Evolutionary conservation across 2,329 filamentous ascomycete genomes (phyloP).

Genomic region (Alternaria viburni): DNA sequence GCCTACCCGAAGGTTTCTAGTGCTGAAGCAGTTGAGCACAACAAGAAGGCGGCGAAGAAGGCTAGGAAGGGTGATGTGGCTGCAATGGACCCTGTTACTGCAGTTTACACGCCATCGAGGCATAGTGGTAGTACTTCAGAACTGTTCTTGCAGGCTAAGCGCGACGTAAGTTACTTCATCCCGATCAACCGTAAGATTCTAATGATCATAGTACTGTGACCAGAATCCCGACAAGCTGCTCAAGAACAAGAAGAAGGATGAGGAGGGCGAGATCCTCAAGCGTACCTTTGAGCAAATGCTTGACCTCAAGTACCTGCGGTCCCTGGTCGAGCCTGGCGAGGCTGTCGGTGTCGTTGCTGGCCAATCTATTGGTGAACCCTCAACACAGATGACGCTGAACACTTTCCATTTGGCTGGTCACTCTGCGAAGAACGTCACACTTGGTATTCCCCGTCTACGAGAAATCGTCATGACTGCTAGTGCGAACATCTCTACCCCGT

Average conservation of each 20-base stretch:
- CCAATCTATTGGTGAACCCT: constrained; percentile 95
- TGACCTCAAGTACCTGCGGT: constrained; percentile 90
- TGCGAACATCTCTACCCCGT: constrained; percentile 84
- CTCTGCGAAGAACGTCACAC: constrained; percentile 96
- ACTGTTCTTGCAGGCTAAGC: constrained; percentile 75
- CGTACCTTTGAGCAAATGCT: constrained; percentile 84
- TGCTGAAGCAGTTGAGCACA: constrained; percentile 68
- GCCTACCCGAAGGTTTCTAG: constrained; percentile 63
- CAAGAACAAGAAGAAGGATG: constrained; percentile 64
- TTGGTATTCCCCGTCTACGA: constrained; percentile 94
- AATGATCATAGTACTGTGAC: constrained; percentile 69
- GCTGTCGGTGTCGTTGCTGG: constrained; percentile 96
- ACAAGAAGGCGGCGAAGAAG: constrained; percentile 76
- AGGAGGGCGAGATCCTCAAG: constrained; percentile 54
- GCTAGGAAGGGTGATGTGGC: constrained; percentile 74
- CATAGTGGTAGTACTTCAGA: constrained; percentile 89
- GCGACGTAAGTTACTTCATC: constrained; percentile 55
- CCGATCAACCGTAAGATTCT: constrained; percentile 4
- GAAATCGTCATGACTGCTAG: constrained; percentile 99
- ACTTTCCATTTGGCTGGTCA: constrained; percentile 99
- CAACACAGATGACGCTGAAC: constrained; percentile 98
- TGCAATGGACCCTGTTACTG: constrained; percentile 75
- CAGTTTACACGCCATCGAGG: constrained; percentile 75
- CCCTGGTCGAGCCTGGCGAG: constrained; percentile 91
- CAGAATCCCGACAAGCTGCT: constrained; percentile 70